Evolutionary conservation across 176 grass and related monocot genomes (phyloP).

Genomic region (Zea luxurians): DNA sequence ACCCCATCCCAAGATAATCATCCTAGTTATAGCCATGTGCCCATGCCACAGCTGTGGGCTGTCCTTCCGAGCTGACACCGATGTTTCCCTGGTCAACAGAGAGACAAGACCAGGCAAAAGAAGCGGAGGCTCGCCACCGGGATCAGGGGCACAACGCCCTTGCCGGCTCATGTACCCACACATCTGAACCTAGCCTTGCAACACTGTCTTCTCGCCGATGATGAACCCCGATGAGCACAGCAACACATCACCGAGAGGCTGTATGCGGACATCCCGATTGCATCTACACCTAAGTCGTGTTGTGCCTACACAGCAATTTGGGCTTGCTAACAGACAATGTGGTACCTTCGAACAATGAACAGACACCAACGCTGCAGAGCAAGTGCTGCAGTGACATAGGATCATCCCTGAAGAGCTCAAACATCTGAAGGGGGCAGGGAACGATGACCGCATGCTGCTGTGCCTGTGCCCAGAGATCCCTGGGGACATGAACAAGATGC

Average conservation of each 20-base stretch:
- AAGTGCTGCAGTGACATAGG: neutral
- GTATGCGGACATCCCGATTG: neutral
- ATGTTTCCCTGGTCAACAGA: neutral
- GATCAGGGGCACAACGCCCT: neutral
- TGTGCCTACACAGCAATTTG: neutral
- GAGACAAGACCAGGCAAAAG: neutral
- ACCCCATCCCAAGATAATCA: neutral
- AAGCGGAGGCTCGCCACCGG: neutral
- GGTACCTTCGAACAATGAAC: neutral
- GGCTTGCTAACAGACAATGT: neutral
- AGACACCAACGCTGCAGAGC: neutral
- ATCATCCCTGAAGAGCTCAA: neutral
- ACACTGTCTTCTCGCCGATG: neutral
- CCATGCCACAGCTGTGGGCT: neutral
- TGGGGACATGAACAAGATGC: neutral
- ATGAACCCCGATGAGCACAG: neutral
- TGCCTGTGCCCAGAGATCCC: neutral
- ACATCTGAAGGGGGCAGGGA: neutral
- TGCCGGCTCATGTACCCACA: neutral
- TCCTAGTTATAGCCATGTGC: neutral
- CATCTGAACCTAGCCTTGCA: neutral
- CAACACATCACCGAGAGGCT: neutral
- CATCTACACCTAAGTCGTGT: neutral
- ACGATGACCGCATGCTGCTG: neutral
- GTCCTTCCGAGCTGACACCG: neutral